These are phyloP conservation scores for Hypoxylon intermedium DNA, from an alignment of 495 filamentous ascomycete species.

Conservation along the genomic window DNA sequence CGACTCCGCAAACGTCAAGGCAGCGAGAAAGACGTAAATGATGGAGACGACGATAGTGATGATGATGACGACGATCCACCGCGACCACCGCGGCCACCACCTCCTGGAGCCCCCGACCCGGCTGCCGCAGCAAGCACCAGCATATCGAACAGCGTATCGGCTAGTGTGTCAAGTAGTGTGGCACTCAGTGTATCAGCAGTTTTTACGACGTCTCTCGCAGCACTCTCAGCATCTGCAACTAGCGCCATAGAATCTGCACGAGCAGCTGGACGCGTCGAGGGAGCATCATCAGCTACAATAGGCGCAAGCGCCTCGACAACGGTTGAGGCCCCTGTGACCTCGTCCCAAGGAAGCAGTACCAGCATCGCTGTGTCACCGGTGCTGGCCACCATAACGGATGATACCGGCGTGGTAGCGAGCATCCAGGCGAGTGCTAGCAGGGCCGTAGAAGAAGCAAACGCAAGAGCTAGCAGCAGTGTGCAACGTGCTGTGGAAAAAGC, in stretches of 20 bases:
- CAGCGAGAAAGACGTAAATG: background rate
- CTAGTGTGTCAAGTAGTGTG: slow-evolving; percentile 16
- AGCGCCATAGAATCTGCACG: slow-evolving; percentile 19
- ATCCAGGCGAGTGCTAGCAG: slow-evolving; percentile 18
- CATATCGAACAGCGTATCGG: slow-evolving; percentile 17
- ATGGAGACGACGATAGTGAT: background rate
- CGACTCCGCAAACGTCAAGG: slow-evolving; percentile 11
- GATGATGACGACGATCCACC: background rate
- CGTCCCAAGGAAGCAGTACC: background rate
- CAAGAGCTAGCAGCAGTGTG: slow-evolving; percentile 19
- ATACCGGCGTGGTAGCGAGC: background rate
- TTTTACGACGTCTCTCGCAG: slow-evolving; percentile 6
- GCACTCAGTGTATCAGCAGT: slow-evolving; percentile 3
- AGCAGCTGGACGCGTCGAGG: background rate
- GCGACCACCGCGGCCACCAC: background rate
- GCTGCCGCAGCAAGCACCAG: background rate
- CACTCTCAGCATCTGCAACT: slow-evolving; percentile 12
- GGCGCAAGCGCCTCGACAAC: background rate
- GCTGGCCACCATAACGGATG: background rate
- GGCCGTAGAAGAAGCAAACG: slow-evolving; percentile 20
- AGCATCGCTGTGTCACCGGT: background rate
- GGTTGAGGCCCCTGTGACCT: background rate
- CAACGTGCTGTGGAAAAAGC: slow-evolving; percentile 21
- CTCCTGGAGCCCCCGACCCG: background rate
- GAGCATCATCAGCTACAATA: background rate